Conservation (phyloP, 306 rosid species). For the Leucaena leucocephala region DNA sequence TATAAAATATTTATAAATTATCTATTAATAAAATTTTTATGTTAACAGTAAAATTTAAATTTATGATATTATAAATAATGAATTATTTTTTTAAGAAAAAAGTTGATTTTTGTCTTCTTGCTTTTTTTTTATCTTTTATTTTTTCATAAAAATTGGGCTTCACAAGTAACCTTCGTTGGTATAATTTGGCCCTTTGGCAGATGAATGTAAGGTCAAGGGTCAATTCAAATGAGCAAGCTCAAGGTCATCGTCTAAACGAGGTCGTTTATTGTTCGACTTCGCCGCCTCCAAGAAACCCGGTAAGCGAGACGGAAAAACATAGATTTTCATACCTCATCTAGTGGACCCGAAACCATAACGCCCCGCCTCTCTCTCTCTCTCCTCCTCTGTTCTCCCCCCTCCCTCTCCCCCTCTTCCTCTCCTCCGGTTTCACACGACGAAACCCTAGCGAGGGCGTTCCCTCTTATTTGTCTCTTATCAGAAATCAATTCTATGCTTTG, state of each 20-base stretch:
- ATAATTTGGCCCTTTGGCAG: neutral
- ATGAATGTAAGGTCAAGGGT: neutral
- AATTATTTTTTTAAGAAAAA: no score
- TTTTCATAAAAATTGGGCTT: no score
- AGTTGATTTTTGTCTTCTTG: no score
- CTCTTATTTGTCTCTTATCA: conserved; percentile 1
- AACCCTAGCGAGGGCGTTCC: conserved; percentile 53
- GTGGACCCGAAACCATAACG: conserved; percentile 22
- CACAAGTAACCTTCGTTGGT: neutral
- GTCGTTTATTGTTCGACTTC: conserved; percentile 39
- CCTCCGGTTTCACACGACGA: conserved; percentile 25
- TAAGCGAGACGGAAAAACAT: neutral
- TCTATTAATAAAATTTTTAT: no score
- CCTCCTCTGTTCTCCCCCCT: neutral
- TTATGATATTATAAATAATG: no score
- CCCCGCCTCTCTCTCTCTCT: neutral
- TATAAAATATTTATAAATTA: no score
- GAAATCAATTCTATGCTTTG: conserved; percentile 33
- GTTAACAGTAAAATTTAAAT: no score
- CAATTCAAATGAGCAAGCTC: neutral
- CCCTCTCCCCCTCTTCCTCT: neutral
- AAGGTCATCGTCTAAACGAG: conserved; percentile 30
- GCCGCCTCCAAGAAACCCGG: conserved; percentile 31
- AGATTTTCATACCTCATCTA: conserved; percentile 31
- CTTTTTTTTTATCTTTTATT: no score